Base-by-base conservation (phyloP, 2,329 filamentous ascomycete genomes). In the Tolypocladium ophioglossoides region DNA sequence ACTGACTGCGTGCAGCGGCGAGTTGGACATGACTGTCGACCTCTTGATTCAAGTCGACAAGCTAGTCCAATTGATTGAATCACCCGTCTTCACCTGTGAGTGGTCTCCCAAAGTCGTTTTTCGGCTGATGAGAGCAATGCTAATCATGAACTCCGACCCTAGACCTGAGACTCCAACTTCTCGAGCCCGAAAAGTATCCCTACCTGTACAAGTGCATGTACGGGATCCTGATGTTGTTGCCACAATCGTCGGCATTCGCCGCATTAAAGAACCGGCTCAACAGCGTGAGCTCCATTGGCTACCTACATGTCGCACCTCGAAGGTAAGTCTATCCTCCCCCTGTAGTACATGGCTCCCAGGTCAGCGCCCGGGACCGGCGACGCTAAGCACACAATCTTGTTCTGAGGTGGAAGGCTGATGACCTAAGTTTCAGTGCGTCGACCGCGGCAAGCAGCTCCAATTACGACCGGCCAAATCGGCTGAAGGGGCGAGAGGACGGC, bases 1-100 rank as follows among this genome's bases (percentile, higher is more conserved):
- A 30, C 56, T 62, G 22, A 62, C 52, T 35, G 18, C 44, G 20
- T n/a, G 11, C 59, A 95, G 90, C 70, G 94, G 90, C 56, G 94
- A 99, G 64, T 78, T 99, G 50, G 94, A 99, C 69, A 97, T 99
- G 90, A 97, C 92, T 0, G 94, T 99, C 62, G 96, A 96, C 63
- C 95, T 96, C 72, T 81, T 99, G 54, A 99, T 99, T 46, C 95
- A 99, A 68, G 96, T 99, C 62, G 94, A 99, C 71, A 99, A 99
- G 70, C 79, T 99, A 18, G 94, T 99, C 14, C 94, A 99, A 69
- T 79, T 99, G 18, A 84, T 99, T 40, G 94, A 99, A 69, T 97
- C 91, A 0, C 94, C 94, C 0, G 94, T 99, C 1, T 99, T 99
- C 66, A 99, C 94, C 49, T 99, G 90, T 95, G 71, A 72, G 84